Evolutionary conservation across 2,329 filamentous ascomycete genomes (phyloP), one percentile per base, ranked within the genome.

Genomic region (Dothiorella sarmentorum): DNA sequence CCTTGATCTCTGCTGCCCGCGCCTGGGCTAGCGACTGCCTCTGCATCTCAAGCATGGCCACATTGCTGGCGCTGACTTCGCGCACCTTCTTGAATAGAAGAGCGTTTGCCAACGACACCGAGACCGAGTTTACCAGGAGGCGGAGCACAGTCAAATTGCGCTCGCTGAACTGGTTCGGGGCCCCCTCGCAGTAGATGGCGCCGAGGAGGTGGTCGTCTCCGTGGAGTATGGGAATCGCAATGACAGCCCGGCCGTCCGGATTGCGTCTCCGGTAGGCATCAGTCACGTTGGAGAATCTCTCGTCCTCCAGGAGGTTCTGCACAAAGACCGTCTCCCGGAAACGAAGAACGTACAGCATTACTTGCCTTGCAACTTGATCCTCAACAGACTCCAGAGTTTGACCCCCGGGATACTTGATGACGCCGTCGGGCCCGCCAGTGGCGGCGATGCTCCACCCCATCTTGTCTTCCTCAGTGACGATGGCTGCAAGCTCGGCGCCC

Each of bases 171-270:
- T 86, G 87, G 22, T 88, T 87, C 0, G 88, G 85, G 43, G 87
- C 81, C 22, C 88, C 83, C 73, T 92, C 88, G 3, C 91, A 82
- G 65, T 92, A 92, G 15, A 92, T 78, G 15, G 88, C 85, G 1
- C 89, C 89, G 10, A 91, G 78, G 3, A 92, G 78, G 6, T 84
- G 81, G 53, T 88, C 86, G 29, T 83, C 81, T 3, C 87, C 89
- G 68, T 91, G 88, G 45, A 85, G 79, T 59, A 93, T 92, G 0
- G 89, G 89, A 37, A 92, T 84, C n/a, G 87, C 86, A 61, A 93
- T 91, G 61, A 92, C 85, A 3, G 88, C 85, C 67, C 86, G 89
- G 65, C 89, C 88, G 31, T 82, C 75, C 0, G 87, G 86, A 62
- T 91, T 88, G 56, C 81, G 80, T 63, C 83, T 79, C 27, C 89